Conservation (phyloP, 768 basidiomycete genomes). For the Mycena filopes region DNA sequence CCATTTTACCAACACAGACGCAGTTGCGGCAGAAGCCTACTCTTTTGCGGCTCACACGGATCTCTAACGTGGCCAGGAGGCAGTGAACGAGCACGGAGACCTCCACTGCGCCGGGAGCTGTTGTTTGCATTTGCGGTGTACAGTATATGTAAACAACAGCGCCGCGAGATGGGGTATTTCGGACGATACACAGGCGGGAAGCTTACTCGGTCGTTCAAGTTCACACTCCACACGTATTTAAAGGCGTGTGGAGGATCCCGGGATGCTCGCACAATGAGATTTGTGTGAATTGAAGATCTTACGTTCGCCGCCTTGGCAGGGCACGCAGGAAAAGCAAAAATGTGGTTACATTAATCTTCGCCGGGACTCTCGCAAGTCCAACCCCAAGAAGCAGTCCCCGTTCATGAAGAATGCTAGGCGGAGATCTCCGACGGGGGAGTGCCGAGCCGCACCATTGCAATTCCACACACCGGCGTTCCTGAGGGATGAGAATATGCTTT, state of each 20-base stretch:
- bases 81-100: background rate
- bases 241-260: background rate
- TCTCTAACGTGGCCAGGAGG: background rate
- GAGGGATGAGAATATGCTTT: no score
- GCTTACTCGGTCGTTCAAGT: no score
- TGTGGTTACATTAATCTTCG: background rate
- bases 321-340: no score
- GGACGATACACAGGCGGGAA: background rate
- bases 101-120: background rate
- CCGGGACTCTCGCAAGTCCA: no score
- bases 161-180: background rate
- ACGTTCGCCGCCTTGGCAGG: background rate
- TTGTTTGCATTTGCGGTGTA: background rate
- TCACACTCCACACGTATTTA: constrained; percentile 13
- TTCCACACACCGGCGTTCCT: no score
- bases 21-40: constrained; percentile 1
- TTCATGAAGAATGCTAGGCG: background rate
- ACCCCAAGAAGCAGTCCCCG: background rate
- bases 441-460: no score
- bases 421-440: background rate
- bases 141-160: constrained; percentile 2
- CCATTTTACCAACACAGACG: background rate
- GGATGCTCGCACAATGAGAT: background rate
- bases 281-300: no score
- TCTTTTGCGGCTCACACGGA: background rate